Conservation (phyloP, 495 filamentous ascomycete genomes). For the Tuber microsphaerosporum region DNA sequence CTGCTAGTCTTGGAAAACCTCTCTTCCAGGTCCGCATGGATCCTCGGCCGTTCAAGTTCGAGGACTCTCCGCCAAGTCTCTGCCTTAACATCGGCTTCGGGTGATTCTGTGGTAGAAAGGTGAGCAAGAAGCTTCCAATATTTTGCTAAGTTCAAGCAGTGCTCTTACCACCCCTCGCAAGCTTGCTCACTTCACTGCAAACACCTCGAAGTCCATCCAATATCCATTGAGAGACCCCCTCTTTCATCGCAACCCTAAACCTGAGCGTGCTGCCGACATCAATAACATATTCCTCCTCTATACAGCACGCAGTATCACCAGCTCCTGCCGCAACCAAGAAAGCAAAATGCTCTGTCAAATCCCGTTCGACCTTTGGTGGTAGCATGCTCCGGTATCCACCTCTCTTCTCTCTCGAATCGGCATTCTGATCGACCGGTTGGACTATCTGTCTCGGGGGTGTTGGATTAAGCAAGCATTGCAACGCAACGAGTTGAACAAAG, state of each 20-base stretch:
- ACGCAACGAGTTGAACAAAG: conserved; percentile 38
- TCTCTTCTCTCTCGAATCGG: conserved; percentile 13
- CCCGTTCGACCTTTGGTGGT: conserved; percentile 33
- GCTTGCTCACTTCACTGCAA: conserved; percentile 28
- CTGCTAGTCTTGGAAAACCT: conserved; percentile 24
- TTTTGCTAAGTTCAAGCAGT: conserved; percentile 11
- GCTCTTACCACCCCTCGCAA: conserved; percentile 34
- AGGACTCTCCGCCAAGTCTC: conserved; percentile 36
- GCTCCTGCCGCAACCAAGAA: conserved; percentile 38
- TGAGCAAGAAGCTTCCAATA: conserved; percentile 7
- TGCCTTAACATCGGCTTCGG: conserved; percentile 29
- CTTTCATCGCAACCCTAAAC: conserved; percentile 40
- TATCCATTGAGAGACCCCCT: conserved; percentile 33
- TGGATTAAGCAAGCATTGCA: conserved; percentile 31
- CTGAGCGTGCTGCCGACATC: conserved; percentile 18
- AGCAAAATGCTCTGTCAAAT: conserved; percentile 39
- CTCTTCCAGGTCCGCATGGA: conserved; percentile 31
- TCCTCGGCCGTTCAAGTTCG: conserved; percentile 29
- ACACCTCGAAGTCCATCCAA: conserved; percentile 34
- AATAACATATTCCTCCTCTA: conserved; percentile 28
- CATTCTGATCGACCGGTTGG: background rate
- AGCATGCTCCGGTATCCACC: conserved; percentile 22
- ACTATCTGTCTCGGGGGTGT: conserved; percentile 8
- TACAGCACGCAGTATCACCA: conserved; percentile 37
- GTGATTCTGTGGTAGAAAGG: conserved; percentile 10